phyloP scores from a whole-genome alignment of 1,284 basidiomycete genomes.

The Ceratobasidium sp. region DNA sequence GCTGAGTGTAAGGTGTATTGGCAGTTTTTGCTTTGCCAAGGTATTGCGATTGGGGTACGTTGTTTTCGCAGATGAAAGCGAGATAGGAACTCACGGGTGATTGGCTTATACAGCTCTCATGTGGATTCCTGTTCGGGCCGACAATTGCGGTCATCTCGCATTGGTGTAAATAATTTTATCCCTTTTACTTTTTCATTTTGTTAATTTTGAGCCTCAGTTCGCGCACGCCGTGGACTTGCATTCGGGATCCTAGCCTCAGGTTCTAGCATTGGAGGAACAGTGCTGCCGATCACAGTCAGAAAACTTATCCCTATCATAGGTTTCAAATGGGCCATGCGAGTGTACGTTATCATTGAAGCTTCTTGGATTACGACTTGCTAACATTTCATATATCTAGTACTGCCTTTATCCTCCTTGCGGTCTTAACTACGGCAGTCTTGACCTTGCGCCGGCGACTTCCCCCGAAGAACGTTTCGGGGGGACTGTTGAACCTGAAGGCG shows the following conservation, averaged over 20 bases:
- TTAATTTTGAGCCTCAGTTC: constrained; percentile 4
- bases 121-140: constrained; percentile 56
- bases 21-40: constrained; percentile 72
- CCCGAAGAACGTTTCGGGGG: constrained; percentile 63
- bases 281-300: constrained; percentile 62
- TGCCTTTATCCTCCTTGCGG: constrained; percentile 66
- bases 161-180: constrained; percentile 53
- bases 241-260: constrained; percentile 62
- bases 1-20: constrained; percentile 70
- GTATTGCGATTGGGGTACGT: constrained; percentile 64
- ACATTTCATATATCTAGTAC: constrained; percentile 19
- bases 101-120: constrained; percentile 35
- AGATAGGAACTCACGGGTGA: not conserved
- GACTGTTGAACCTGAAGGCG: constrained; percentile 64
- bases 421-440: constrained; percentile 62
- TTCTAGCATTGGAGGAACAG: constrained; percentile 62
- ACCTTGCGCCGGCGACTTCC: constrained; percentile 66
- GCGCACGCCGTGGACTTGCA: constrained; percentile 54
- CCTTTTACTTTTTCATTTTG: constrained; percentile 47
- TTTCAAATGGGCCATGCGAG: constrained; percentile 42
- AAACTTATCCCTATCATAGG: constrained; percentile 60
- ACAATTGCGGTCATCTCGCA: constrained; percentile 56
- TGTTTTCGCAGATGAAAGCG: not conserved
- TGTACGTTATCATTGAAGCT: constrained; percentile 50
- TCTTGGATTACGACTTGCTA: not conserved